A percentile compares a stretch with the other conserved stretches of the same genome.
Evolutionary conservation across 2,329 filamentous ascomycete genomes (phyloP).

Genomic region (Exophiala sideris): DNA sequence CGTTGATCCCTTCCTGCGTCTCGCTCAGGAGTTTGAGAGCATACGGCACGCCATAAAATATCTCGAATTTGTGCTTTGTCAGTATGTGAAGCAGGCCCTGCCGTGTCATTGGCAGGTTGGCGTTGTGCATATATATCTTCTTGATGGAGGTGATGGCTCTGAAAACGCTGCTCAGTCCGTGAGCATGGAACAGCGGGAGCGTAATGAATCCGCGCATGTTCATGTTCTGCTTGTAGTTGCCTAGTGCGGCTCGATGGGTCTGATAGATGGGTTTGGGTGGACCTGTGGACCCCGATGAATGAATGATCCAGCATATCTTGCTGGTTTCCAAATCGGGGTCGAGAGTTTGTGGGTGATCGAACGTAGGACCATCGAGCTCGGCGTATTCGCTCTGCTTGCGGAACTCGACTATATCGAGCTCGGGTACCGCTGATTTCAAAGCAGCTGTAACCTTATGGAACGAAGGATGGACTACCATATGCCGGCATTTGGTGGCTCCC

Average conservation of each 20-base stretch:
- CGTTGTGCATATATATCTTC: conserved; percentile 54
- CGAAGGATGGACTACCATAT: conserved; percentile 33
- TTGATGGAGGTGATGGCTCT: conserved; percentile 52
- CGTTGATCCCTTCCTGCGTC: conserved; percentile 51
- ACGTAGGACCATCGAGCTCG: conserved; percentile 12
- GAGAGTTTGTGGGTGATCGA: conserved; percentile 32
- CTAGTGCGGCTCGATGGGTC: conserved; percentile 33
- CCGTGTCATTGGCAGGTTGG: conserved; percentile 53
- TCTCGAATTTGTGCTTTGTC: conserved; percentile 44
- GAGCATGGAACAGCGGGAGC: conserved; percentile 59
- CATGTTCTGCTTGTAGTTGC: conserved; percentile 21
- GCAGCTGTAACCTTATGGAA: conserved; percentile 28
- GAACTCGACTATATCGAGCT: conserved; percentile 32
- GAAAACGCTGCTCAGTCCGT: conserved; percentile 56
- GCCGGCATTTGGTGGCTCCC: conserved; percentile 39
- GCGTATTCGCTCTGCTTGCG: conserved; percentile 25
- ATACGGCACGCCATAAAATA: conserved; percentile 54
- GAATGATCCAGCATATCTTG: conserved; percentile 41
- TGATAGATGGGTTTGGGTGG: conserved; percentile 46
- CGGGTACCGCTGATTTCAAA: conserved; percentile 25
- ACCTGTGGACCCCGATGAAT: conserved; percentile 50
- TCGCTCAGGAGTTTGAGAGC: conserved; percentile 61
- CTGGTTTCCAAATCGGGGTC: conserved; percentile 20
- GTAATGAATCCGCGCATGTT: conserved; percentile 33
- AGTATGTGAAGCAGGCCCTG: conserved; percentile 48